phyloP scores from a whole-genome alignment of 2,329 filamentous ascomycete genomes.

The Fusarium hainanense region DNA sequence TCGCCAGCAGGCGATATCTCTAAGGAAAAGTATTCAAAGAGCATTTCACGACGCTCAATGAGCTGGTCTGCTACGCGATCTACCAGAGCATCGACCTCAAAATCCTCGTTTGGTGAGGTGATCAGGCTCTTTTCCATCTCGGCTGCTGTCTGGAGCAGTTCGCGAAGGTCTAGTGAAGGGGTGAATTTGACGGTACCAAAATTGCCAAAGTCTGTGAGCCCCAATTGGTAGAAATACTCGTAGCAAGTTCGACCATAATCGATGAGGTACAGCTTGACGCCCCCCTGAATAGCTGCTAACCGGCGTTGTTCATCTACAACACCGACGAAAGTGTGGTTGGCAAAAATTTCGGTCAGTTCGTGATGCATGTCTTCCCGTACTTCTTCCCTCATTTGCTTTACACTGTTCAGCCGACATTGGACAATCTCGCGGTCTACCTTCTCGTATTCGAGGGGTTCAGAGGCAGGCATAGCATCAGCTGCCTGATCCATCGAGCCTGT shows the following conservation, averaged over 20 bases:
- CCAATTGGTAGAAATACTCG: slow-evolving; percentile 96
- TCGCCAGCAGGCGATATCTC: slow-evolving; percentile 83
- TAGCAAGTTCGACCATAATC: slow-evolving; percentile 90
- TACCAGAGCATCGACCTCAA: slow-evolving; percentile 75
- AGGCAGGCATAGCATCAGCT: slow-evolving; percentile 52
- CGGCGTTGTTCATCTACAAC: slow-evolving; percentile 88
- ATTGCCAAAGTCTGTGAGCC: slow-evolving; percentile 94
- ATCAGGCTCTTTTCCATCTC: slow-evolving; percentile 70
- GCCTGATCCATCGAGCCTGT: slow-evolving; percentile 31
- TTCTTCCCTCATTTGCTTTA: slow-evolving; percentile 83
- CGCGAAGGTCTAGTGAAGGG: slow-evolving; percentile 76
- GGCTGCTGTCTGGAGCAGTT: slow-evolving; percentile 78
- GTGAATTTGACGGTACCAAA: slow-evolving; percentile 86
- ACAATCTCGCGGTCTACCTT: slow-evolving; percentile 74
- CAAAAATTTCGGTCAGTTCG: slow-evolving; percentile 86
- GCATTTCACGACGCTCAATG: slow-evolving; percentile 82
- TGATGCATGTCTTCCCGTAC: slow-evolving; percentile 87
- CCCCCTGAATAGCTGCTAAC: slow-evolving; percentile 91
- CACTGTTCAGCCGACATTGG: slow-evolving; percentile 79
- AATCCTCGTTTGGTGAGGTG: slow-evolving; percentile 60
- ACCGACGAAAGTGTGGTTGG: slow-evolving; percentile 91
- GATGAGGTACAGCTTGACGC: slow-evolving; percentile 89
- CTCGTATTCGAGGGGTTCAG: slow-evolving; percentile 75
- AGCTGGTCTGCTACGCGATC: slow-evolving; percentile 74
- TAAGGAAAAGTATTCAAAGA: slow-evolving; percentile 91